Base-by-base conservation (phyloP, 345 rosid genomes). In the Gossypium longicalyx region DNA sequence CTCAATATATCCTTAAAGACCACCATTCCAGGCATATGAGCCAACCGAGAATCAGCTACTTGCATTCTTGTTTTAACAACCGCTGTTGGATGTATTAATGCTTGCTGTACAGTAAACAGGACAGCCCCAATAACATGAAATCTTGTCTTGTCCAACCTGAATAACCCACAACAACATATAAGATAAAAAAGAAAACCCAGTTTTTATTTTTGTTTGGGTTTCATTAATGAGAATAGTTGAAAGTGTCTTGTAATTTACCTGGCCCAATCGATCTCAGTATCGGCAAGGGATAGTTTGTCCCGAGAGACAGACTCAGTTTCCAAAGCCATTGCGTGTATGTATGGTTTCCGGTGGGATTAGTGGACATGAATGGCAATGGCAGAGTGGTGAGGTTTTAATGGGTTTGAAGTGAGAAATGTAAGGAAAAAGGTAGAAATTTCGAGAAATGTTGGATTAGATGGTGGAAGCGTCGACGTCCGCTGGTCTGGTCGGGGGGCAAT, bases 41-140 rank as follows among this genome's bases (percentile, higher is more conserved):
- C 80, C 38, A 80, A 16, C 12, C 83, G 83, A 27, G 87, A 83
- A 78, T 72, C 80, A 71, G 85, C 88, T 7, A 85, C 92, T 80
- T 88, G 91, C 87, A 87, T 84, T 74, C 88, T 80, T 0, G 91
- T 90, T 82, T 87, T 90, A 41, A 88, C 92, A 12, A 88, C 89
- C 17, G 81, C 77, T 0, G 87, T 87, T 9, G 90, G 91, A 81
- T 88, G 89, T n/a, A 87, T 83, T 27, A 86, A 56, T 2, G 81
- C 87, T 68, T 82, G 85, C 78, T 86, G 92, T 17, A 80, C 87
- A 3, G 92, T 87, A 56, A 90, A 86, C 51, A 90, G 88, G 20
- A 83, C 34, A 29, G 94, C 89, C 56, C 92, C 91, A 12, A 83
- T 83, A 1, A 83, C 51, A 72, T 88, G 91, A 73, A 88, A 90